Evolutionary conservation across 2,329 filamentous ascomycete species (phyloP).

Genomic region (Cladosporium sp.): DNA sequence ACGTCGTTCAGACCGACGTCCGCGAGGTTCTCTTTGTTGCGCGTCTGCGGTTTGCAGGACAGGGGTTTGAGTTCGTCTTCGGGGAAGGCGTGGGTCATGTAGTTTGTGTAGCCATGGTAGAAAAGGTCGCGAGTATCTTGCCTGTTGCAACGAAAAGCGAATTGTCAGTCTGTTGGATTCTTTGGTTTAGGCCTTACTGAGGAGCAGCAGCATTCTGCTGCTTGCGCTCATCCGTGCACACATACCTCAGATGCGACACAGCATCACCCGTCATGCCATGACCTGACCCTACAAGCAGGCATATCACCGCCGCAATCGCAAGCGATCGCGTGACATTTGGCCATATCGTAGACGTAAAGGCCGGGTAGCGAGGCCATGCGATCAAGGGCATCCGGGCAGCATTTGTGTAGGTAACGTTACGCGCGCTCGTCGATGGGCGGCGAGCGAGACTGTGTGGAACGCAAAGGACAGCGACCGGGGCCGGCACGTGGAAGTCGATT

Average conservation of each 20-base stretch:
- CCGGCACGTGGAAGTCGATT: too few relatives aligned
- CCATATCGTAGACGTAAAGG: conserved; percentile 25
- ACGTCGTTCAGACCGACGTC: conserved; percentile 92
- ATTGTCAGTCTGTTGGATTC: background rate
- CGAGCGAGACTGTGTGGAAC: too few relatives aligned
- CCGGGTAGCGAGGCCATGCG: conserved; percentile 21
- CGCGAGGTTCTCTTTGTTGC: conserved; percentile 72
- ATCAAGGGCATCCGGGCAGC: conserved; percentile 23
- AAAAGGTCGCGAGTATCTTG: conserved; percentile 67
- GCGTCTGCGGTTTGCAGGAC: conserved; percentile 75
- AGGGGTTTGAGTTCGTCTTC: conserved; percentile 92
- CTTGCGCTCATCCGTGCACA: background rate
- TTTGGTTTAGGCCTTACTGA: too few relatives aligned
- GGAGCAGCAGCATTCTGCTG: too few relatives aligned
- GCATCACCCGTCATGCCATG: conserved; percentile 44
- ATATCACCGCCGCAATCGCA: conserved; percentile 29
- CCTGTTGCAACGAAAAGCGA: conserved; percentile 23
- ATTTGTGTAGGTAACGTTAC: conserved; percentile 6
- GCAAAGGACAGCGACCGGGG: too few relatives aligned
- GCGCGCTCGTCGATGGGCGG: conserved; percentile 8
- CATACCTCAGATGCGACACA: conserved; percentile 36
- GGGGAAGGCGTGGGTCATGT: conserved; percentile 89
- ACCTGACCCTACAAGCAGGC: conserved; percentile 31
- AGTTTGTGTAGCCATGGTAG: conserved; percentile 94
- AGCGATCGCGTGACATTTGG: conserved; percentile 29